A percentile compares a stretch with the other conserved stretches of the same genome.
Conservation (phyloP, 345 rosid genomes). For the Eucalyptus cloeziana region DNA sequence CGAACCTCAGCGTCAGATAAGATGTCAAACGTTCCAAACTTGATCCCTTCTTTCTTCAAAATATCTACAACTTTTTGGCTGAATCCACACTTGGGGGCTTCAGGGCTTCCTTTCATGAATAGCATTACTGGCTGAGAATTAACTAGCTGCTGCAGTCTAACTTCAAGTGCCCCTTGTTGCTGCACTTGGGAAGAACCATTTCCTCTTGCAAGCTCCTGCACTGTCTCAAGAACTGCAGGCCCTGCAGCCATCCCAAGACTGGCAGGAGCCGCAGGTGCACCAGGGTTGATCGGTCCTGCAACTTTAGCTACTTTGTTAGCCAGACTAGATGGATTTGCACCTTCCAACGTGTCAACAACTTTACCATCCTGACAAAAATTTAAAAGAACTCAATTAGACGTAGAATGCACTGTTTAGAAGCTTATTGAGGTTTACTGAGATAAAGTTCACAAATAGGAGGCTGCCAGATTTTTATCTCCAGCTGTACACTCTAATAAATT, state of each 20-base stretch:
- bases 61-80: slow-evolving; percentile 69
- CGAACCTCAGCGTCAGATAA: slow-evolving; percentile 64
- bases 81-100: slow-evolving; percentile 86
- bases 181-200: slow-evolving; percentile 20
- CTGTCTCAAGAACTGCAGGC: slow-evolving; percentile 56
- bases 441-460: not conserved
- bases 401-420: not conserved
- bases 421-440: not conserved
- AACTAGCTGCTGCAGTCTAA: slow-evolving; percentile 48
- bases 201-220: slow-evolving; percentile 60
- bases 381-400: not conserved
- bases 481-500: not conserved
- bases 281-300: slow-evolving; percentile 46
- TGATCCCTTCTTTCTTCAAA: slow-evolving; percentile 64
- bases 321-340: slow-evolving; percentile 92
- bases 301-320: slow-evolving; percentile 88
- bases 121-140: slow-evolving; percentile 74
- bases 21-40: slow-evolving; percentile 80
- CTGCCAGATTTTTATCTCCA: not conserved
- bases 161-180: slow-evolving; percentile 27
- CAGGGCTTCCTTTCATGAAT: slow-evolving; percentile 89
- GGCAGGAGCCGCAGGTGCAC: slow-evolving; percentile 92
- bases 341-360: slow-evolving; percentile 71
- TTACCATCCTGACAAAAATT: slow-evolving; percentile 55
- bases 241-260: slow-evolving; percentile 98